Base-by-base conservation (phyloP, 1,284 basidiomycete species). In the Cutaneotrichosporon daszewskae region DNA sequence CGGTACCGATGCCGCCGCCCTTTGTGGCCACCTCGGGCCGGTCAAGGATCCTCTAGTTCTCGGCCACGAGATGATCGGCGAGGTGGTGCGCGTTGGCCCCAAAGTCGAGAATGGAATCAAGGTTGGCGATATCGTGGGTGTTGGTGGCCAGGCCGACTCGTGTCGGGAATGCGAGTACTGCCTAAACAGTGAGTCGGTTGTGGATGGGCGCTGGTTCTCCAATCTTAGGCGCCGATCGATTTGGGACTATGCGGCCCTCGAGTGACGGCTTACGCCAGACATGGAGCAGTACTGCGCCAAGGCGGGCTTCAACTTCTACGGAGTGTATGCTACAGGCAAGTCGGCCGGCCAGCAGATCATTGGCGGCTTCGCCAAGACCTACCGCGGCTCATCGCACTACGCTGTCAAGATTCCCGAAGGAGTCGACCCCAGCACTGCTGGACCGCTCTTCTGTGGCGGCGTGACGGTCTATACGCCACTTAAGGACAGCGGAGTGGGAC, bases 371-470 rank as follows among this genome's bases (percentile, higher is more conserved):
- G 49, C 72, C 28, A 71, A 73, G 47, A 64, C 67, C 57, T 66
- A 59, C 59, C 49, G 58, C 23, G 60, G 59, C 33, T 55, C 60
- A 3, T 37, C 57, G n/a, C 77, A 75, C 47, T 84, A 81, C 57
- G 80, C 80, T 35, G 79, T 84, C 65, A 75, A 75, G 12, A 76
- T 85, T 41, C 83, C 83, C 0, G 74, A 79, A 2, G 74, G 60
- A 2, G 62, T 84, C 32, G 72, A 76, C 40, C 73, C 76, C 2
- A 77, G 77, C 31, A 59, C 76, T 35, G 79, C 75, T 2, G 72
- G 71, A 7, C 69, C 72, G 11, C 68, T 74, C 62, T 59, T 77
- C 20, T 75, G 72, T 45, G 59, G 51, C 14, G 64, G 59, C 28
- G 60, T 70, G 4, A 77, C 75, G 12, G 62, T 74, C 37, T 77